Conservation (phyloP, 2,329 filamentous ascomycete genomes). For the Trichophyton mentagrophytes region DNA sequence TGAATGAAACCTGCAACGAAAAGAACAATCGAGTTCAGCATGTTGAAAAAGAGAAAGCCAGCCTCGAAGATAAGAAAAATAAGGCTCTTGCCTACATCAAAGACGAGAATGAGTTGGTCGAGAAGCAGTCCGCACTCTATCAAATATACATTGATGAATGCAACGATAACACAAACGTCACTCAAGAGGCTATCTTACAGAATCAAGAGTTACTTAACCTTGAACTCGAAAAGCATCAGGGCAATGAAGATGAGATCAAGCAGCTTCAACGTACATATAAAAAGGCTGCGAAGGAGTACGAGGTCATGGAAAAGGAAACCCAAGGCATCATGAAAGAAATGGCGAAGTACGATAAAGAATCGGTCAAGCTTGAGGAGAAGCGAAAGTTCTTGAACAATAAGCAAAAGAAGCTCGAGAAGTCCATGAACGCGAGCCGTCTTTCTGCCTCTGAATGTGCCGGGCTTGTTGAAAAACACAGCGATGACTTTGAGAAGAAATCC, state of each 20-base stretch:
- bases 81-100: slow-evolving; percentile 77
- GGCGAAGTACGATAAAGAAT: slow-evolving; percentile 87
- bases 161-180: slow-evolving; percentile 75
- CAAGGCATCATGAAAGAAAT: slow-evolving; percentile 74
- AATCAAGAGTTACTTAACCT: slow-evolving; percentile 75
- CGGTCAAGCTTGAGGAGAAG: slow-evolving; percentile 96
- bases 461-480: slow-evolving; percentile 61
- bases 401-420: slow-evolving; percentile 88
- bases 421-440: slow-evolving; percentile 62
- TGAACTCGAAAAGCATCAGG: slow-evolving; percentile 84
- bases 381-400: slow-evolving; percentile 85
- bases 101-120: slow-evolving; percentile 82
- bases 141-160: slow-evolving; percentile 85
- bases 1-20: slow-evolving; percentile 90
- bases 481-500: slow-evolving; percentile 64
- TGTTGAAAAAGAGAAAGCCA: slow-evolving; percentile 91
- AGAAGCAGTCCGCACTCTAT: slow-evolving; percentile 84
- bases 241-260: slow-evolving; percentile 81
- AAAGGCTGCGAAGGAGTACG: slow-evolving; percentile 69
- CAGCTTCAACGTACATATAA: slow-evolving; percentile 74
- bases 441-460: slow-evolving; percentile 61
- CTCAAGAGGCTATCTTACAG: slow-evolving; percentile 78
- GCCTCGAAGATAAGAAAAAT: slow-evolving; percentile 91
- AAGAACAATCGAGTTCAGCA: slow-evolving; percentile 93
- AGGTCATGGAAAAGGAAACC: slow-evolving; percentile 66